A percentile compares a stretch with the other conserved stretches of the same genome.
Conservation (phyloP, 495 filamentous ascomycete species). For the Bacidia gigantensis region DNA sequence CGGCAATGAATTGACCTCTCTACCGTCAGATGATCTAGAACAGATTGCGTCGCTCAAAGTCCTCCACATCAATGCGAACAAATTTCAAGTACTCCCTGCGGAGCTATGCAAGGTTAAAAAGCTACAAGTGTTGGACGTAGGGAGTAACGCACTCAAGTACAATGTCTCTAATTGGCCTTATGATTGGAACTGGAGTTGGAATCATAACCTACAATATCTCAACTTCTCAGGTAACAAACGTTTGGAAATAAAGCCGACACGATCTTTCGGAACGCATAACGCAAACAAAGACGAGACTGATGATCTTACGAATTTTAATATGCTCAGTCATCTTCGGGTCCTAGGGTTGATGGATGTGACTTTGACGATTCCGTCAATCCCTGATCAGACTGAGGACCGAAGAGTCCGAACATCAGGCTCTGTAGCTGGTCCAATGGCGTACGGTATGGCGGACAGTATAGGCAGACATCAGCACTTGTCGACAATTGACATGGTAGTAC, state of each 20-base stretch:
- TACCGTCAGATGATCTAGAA: constrained; percentile 91
- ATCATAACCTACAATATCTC: constrained; percentile 82
- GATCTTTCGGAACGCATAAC: constrained; percentile 38
- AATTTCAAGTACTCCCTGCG: constrained; percentile 91
- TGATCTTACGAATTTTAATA: constrained; percentile 87
- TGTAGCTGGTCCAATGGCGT: constrained; percentile 70
- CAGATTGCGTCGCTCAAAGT: constrained; percentile 73
- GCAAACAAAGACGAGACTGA: constrained; percentile 29
- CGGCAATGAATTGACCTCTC: constrained; percentile 79
- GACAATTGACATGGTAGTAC: constrained; percentile 94
- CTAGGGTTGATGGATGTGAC: constrained; percentile 98
- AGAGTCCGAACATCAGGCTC: constrained; percentile 93
- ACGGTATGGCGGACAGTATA: constrained; percentile 96
- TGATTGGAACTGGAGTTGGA: constrained; percentile 99
- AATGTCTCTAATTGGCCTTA: constrained; percentile 99
- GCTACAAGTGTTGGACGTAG: constrained; percentile 80
- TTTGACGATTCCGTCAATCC: constrained; percentile 77
- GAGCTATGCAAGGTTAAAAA: constrained; percentile 91
- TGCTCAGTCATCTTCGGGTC: constrained; percentile 70
- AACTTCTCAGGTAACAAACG: constrained; percentile 97
- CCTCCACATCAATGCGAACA: constrained; percentile 91
- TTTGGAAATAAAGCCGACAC: constrained; percentile 86
- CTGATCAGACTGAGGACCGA: constrained; percentile 88
- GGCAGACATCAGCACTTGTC: constrained; percentile 88
- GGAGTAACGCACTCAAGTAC: constrained; percentile 94